Evolutionary conservation across 768 basidiomycete species (phyloP), one percentile per base, ranked within the genome.

Genomic region (Russula dissimulans): DNA sequence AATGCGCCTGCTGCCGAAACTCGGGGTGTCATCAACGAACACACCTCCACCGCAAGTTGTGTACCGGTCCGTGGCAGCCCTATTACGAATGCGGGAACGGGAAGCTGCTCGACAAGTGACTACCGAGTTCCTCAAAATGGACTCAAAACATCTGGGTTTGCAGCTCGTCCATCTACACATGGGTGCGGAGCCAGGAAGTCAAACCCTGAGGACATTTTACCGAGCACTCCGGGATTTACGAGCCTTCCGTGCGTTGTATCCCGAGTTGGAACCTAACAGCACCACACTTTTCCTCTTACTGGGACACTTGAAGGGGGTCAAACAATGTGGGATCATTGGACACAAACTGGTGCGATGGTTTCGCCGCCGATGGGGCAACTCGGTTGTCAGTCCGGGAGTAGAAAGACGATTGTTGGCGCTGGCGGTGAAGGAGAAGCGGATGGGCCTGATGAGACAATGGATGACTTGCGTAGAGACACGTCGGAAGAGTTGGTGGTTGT

Each of bases 371-470:
- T 89, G 84, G 84, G 87, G 87, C 3, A 56, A 71, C 18, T 69
- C 69, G 29, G 72, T 85, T 5, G 79, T 79, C 65, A 82, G 86
- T 71, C 74, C 77, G 54, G 73, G 76, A 22, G 86, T 89, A 22
- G 77, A 80, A 67, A 79, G 83, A 59, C 80, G 84, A 44, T 70
- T 89, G 54, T 78, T 78, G 5, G 71, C 70, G 44, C 73, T 86
- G 49, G 87, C 86, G 34, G 67, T 85, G 56, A 86, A 84, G 69
- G 81, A 89, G 72, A 81, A 84, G 15, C 78, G 84, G 47, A 70
- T 74, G 62, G 82, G 82, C 66, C 78, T 86, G 59, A 71, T 69
- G 42, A 62, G 54, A 45, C 29, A 38, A 32, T 51, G 47, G 43
- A n/a, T 58, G 56, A 55, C 53, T 54, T 54, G 59, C 22, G 32